Conservation (phyloP, 768 basidiomycete species). For the Lactarius psammicola region DNA sequence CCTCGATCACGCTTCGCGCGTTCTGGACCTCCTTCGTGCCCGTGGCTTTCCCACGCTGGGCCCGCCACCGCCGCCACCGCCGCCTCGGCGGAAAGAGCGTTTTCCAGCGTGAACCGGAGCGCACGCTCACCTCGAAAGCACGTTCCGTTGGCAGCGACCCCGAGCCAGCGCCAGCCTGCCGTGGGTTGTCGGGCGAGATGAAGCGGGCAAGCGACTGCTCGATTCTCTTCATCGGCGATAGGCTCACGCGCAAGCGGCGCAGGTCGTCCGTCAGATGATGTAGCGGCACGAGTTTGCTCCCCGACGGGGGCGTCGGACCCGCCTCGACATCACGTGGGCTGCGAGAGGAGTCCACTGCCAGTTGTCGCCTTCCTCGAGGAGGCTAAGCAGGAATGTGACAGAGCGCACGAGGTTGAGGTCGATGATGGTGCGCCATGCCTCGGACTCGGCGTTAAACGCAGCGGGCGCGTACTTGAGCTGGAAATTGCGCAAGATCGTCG, state of each 20-base stretch:
- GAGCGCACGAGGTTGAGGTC: conserved; percentile 65
- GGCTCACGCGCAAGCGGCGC: conserved; percentile 47
- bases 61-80: conserved; percentile 17
- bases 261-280: conserved; percentile 35
- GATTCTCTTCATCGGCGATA: conserved; percentile 55
- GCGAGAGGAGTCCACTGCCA: conserved; percentile 35
- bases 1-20: conserved; percentile 47
- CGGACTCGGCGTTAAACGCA: conserved; percentile 55
- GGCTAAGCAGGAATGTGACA: conserved; percentile 44
- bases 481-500: conserved; percentile 65
- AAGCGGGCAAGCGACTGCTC: conserved; percentile 49
- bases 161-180: conserved; percentile 26
- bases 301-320: conserved; percentile 11
- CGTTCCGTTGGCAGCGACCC: conserved; percentile 37
- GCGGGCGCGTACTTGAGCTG: conserved; percentile 60
- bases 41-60: conserved; percentile 21
- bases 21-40: conserved; percentile 42
- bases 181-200: conserved; percentile 38
- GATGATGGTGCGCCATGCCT: conserved; percentile 63
- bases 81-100: conserved; percentile 37
- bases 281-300: conserved; percentile 23
- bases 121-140: conserved; percentile 49
- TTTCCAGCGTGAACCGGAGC: conserved; percentile 51
- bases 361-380: conserved; percentile 34
- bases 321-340: conserved; percentile 38